Conservation (phyloP, 2,329 filamentous ascomycete genomes). For the Dryadomyces quercus-mongolicae region DNA sequence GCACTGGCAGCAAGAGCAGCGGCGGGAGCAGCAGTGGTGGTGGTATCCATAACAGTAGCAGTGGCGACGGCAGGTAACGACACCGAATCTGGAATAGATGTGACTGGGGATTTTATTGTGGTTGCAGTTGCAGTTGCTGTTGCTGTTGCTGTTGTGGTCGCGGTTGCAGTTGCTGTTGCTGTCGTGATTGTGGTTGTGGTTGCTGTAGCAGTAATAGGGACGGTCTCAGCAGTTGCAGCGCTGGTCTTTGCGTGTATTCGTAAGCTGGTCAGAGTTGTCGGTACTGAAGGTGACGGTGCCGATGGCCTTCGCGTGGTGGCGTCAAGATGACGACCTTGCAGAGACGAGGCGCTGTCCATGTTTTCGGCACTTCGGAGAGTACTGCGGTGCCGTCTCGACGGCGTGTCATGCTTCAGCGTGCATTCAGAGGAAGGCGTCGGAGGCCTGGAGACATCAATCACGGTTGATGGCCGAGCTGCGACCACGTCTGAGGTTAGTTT, state of each 20-base stretch:
- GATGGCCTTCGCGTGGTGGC: constrained; percentile 27
- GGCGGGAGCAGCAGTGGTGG: background rate
- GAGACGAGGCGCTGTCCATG: background rate
- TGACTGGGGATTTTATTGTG: background rate
- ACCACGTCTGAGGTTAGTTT: background rate
- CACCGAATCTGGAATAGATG: background rate
- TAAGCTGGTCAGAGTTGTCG: constrained; percentile 6
- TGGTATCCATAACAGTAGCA: too few relatives aligned
- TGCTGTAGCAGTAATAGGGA: constrained; percentile 14
- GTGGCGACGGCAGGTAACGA: background rate
- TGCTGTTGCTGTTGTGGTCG: background rate
- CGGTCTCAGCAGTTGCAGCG: constrained; percentile 6
- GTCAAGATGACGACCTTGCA: constrained; percentile 27
- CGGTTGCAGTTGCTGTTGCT: constrained; percentile 5
- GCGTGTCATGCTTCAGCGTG: constrained; percentile 37
- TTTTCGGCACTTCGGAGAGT: constrained; percentile 31
- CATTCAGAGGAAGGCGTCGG: constrained; percentile 33
- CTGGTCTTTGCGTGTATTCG: constrained; percentile 8
- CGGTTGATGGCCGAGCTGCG: constrained; percentile 38
- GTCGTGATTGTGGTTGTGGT: constrained; percentile 6
- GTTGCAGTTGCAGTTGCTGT: background rate
- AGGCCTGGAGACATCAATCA: constrained; percentile 38
- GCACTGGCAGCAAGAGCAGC: background rate
- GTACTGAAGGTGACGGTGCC: constrained; percentile 21
- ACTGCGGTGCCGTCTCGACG: constrained; percentile 35